Evolutionary conservation across 139 green algal species (phyloP).

Genomic region (Microglena sp.): DNA sequence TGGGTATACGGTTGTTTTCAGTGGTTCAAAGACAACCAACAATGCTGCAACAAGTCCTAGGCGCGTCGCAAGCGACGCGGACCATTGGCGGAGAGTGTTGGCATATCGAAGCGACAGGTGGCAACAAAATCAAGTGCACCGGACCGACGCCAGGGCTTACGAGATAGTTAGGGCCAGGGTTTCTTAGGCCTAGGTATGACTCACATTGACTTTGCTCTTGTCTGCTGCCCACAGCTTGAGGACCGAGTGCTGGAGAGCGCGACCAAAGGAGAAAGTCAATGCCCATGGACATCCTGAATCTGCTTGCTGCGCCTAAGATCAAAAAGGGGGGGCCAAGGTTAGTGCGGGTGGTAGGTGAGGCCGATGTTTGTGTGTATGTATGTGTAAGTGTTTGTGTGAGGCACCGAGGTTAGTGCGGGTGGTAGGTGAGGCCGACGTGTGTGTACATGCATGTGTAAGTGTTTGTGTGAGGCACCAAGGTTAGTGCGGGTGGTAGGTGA

Average conservation of each 20-base stretch:
- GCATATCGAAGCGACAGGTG: no score
- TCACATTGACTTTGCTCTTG: background rate
- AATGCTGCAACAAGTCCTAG: no score
- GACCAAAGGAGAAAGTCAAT: conserved; percentile 89
- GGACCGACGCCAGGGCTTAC: no score
- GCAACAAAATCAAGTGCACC: no score
- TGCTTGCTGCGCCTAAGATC: conserved; percentile 8
- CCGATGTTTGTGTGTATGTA: background rate
- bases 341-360: background rate
- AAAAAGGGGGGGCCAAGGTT: background rate
- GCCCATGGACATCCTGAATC: conserved; percentile 67
- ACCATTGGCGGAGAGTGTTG: no score
- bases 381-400: background rate
- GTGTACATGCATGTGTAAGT: background rate
- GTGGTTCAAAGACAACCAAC: no score
- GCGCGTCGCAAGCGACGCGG: no score
- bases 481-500: no score
- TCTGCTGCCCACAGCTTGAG: conserved; percentile 36
- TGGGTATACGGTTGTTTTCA: no score
- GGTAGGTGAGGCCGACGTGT: background rate
- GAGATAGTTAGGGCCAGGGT: no score
- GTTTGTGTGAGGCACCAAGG: background rate
- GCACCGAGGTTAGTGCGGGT: background rate
- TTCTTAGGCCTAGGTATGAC: conserved; percentile 11
- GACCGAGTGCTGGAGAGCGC: conserved; percentile 73